Conservation (phyloP, 2,329 filamentous ascomycete species). For the Cladophialophora immunda region DNA sequence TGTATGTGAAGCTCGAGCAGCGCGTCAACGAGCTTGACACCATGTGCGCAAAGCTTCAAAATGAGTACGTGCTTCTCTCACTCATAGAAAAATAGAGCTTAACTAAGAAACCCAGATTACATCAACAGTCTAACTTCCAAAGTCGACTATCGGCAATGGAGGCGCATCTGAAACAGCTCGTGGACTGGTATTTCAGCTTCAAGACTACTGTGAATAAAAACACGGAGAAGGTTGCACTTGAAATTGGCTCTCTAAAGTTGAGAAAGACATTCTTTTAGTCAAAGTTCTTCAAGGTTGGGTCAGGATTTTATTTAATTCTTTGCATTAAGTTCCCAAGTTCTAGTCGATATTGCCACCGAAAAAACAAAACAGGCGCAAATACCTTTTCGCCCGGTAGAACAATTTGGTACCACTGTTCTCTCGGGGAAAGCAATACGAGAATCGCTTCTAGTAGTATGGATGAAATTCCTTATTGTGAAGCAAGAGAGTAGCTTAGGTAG, state of each 20-base stretch:
- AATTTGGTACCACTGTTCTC: background rate
- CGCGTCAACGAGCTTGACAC: background rate
- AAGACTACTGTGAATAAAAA: conserved; percentile 1
- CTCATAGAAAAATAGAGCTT: background rate
- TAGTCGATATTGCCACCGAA: background rate
- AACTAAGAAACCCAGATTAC: background rate
- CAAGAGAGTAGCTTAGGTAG: background rate
- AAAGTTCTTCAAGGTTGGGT: background rate
- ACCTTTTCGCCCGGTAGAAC: background rate
- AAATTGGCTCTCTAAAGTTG: background rate
- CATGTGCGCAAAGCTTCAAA: background rate
- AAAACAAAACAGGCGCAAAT: background rate
- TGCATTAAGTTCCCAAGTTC: background rate
- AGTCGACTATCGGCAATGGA: background rate
- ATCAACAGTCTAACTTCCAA: background rate
- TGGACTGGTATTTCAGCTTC: conserved; percentile 1
- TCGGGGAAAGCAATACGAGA: background rate
- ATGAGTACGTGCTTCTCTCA: background rate
- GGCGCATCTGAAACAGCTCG: background rate
- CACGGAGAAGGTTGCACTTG: background rate
- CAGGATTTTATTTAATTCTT: conserved; percentile 1
- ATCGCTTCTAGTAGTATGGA: background rate
- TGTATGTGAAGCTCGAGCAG: background rate
- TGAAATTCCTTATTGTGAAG: background rate
- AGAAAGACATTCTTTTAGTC: background rate